Evolutionary conservation across 495 filamentous ascomycete genomes (phyloP).

Genomic region (Daldinia grandis): DNA sequence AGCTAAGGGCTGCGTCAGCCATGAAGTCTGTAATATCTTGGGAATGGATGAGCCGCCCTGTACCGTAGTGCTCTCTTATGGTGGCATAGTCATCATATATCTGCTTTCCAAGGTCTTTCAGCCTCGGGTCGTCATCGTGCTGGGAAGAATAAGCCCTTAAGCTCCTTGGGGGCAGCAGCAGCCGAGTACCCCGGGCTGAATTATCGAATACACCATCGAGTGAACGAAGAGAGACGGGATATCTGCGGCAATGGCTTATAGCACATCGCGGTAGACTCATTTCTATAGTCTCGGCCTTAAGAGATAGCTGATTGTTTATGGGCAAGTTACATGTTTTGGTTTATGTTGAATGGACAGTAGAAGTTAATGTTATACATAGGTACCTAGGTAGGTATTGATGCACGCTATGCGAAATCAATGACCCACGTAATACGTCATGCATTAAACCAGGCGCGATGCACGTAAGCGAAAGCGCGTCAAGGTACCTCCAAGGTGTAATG

Average conservation of each 20-base stretch:
- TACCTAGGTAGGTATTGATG: too few relatives aligned
- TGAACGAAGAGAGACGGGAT: background rate
- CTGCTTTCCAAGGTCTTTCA: conserved; percentile 69
- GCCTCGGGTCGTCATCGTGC: conserved; percentile 61
- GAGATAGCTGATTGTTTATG: background rate
- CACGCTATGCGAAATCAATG: background rate
- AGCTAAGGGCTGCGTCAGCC: conserved; percentile 47
- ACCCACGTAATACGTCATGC: conserved; percentile 18
- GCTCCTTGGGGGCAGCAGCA: background rate
- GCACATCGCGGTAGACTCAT: conserved; percentile 31
- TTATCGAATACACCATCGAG: background rate
- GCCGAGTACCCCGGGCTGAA: background rate
- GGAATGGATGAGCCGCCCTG: conserved; percentile 8
- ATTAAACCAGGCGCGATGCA: background rate
- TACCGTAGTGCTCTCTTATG: conserved; percentile 76
- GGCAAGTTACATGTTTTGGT: background rate
- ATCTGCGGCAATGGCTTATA: conserved; percentile 11
- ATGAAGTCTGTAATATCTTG: background rate
- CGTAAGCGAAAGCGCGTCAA: background rate
- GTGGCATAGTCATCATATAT: conserved; percentile 80
- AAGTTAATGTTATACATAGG: background rate
- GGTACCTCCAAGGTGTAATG: too few relatives aligned
- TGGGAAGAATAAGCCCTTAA: conserved; percentile 41
- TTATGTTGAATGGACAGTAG: background rate
- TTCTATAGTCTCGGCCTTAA: conserved; percentile 1